Conservation (phyloP, 116 monocot genomes). For the Zostera marina region DNA sequence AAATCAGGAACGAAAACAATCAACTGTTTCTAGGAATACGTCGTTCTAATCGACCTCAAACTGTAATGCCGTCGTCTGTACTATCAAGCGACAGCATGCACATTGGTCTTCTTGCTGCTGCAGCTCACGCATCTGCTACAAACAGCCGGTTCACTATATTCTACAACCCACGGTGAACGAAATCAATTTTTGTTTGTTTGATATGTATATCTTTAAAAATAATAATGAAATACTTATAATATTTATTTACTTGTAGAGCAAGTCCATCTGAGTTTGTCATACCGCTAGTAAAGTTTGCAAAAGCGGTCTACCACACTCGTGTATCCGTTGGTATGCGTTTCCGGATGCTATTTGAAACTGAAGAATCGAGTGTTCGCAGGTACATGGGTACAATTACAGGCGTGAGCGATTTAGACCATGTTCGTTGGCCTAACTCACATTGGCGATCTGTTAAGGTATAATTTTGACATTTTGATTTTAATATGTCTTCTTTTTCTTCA, state of each 20-base stretch:
- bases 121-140: conserved; percentile 86
- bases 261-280: conserved; percentile 83
- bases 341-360: conserved; percentile 74
- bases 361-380: conserved; percentile 69
- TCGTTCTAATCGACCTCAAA: conserved; percentile 81
- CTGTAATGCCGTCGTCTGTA: conserved; percentile 85
- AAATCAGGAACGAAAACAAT: conserved; percentile 80
- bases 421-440: conserved; percentile 78
- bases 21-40: conserved; percentile 86
- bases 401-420: conserved; percentile 62
- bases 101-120: conserved; percentile 87
- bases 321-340: conserved; percentile 69
- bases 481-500: too few relatives aligned
- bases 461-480: not conserved
- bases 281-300: conserved; percentile 60
- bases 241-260: conserved; percentile 21
- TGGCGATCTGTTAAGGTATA: conserved; percentile 78
- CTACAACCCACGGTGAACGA: conserved; percentile 76
- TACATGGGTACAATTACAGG: conserved; percentile 92
- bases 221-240: not conserved
- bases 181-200: conserved; percentile 4
- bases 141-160: conserved; percentile 91
- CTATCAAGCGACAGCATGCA: conserved; percentile 97
- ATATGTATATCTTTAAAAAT: not conserved
- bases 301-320: conserved; percentile 58